phyloP scores from a whole-genome alignment of 495 filamentous ascomycete genomes.

The Aspergillus ostianus region DNA sequence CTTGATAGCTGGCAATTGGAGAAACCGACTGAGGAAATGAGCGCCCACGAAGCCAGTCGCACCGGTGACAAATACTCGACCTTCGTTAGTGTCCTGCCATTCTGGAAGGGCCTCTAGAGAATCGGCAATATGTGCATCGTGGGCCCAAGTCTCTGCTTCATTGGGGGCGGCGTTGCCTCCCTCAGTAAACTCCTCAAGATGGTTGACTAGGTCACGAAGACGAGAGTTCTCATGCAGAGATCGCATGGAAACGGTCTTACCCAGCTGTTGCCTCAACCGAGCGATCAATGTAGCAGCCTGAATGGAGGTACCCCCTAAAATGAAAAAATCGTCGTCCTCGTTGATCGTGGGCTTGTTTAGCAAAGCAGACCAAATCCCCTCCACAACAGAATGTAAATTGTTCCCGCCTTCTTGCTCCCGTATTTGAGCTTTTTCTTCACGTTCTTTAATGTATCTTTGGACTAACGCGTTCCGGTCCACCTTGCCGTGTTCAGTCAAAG shows the following conservation, averaged over 20 bases:
- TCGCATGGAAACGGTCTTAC: neutral
- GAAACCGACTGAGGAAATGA: constrained; percentile 4
- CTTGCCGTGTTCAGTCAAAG: neutral
- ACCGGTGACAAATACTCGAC: constrained; percentile 1
- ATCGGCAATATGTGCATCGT: neutral
- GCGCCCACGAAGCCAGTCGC: constrained; percentile 1
- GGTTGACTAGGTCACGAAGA: neutral
- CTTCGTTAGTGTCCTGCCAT: neutral
- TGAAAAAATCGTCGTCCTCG: neutral
- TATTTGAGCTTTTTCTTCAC: neutral
- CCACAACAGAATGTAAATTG: neutral
- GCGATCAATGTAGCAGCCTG: neutral
- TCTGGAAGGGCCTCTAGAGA: neutral
- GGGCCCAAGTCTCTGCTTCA: neutral
- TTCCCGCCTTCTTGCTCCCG: neutral
- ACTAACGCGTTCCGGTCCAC: neutral
- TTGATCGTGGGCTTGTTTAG: neutral
- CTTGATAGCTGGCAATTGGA: constrained; percentile 8
- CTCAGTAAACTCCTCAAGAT: neutral
- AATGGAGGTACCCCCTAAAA: neutral
- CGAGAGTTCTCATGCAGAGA: neutral
- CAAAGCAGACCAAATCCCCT: neutral
- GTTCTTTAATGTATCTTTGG: neutral
- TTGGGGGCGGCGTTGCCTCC: neutral
- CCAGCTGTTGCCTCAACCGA: neutral